Percentiles rank a stretch among this genome's conserved stretches.
Evolutionary conservation across 257 asterid species (phyloP).

Genomic region (Schizonepeta tenuifolia): DNA sequence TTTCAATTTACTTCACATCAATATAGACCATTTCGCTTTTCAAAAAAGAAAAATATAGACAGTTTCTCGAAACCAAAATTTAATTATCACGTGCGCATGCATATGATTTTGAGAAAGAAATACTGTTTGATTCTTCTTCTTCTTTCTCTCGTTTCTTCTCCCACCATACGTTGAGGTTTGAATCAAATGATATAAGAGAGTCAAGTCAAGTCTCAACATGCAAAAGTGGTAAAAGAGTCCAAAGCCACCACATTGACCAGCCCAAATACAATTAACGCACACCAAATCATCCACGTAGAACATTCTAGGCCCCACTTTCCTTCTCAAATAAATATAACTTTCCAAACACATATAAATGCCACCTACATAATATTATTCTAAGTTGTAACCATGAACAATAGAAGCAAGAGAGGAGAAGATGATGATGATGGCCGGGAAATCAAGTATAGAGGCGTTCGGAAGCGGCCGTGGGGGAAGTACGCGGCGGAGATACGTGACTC

Average conservation of each 20-base stretch:
- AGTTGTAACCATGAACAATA: slow-evolving; percentile 30
- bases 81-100: slow-evolving; percentile 27
- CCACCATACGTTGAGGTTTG: neutral
- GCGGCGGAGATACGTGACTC: slow-evolving; percentile 91
- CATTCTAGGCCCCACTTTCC: neutral
- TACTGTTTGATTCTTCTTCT: neutral
- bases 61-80: neutral
- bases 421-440: slow-evolving; percentile 43
- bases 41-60: too few species aligned
- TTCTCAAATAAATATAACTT: neutral
- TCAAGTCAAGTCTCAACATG: slow-evolving; percentile 13
- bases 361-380: neutral
- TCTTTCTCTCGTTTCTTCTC: neutral
- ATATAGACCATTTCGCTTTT: slow-evolving; percentile 33
- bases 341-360: slow-evolving; percentile 41
- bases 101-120: neutral
- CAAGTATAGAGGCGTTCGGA: slow-evolving; percentile 73
- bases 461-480: slow-evolving; percentile 84
- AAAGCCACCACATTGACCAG: slow-evolving; percentile 65
- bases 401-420: neutral
- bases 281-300: slow-evolving; percentile 42
- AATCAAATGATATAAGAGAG: slow-evolving; percentile 3
- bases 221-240: slow-evolving; percentile 29
- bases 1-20: slow-evolving; percentile 34
- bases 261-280: slow-evolving; percentile 43